Evolutionary conservation across 2,329 filamentous ascomycete genomes (phyloP).

Genomic region (Colletotrichum coccodes): DNA sequence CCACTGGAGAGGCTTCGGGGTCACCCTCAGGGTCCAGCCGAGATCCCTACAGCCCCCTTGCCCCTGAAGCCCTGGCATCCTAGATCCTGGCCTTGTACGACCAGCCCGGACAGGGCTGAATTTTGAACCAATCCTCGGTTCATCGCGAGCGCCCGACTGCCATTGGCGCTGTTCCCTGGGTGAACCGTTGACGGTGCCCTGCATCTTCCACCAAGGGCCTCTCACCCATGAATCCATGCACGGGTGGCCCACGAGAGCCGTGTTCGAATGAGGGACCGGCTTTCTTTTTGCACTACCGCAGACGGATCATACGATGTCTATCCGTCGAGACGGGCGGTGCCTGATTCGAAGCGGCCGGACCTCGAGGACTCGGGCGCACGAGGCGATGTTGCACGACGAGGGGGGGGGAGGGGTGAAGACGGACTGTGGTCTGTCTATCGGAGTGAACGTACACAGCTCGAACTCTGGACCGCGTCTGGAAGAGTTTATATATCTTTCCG

Average conservation of each 20-base stretch:
- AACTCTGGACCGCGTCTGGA: neutral
- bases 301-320: slow-evolving; percentile 30
- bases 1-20: slow-evolving; percentile 22
- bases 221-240: slow-evolving; percentile 16
- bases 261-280: slow-evolving; percentile 19
- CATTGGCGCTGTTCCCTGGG: slow-evolving; percentile 4
- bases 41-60: neutral
- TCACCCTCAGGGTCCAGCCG: slow-evolving; percentile 22
- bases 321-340: slow-evolving; percentile 21
- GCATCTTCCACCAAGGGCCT: slow-evolving; percentile 5
- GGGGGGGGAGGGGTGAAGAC: slow-evolving; percentile 9
- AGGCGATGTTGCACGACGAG: slow-evolving; percentile 2
- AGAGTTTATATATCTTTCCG: slow-evolving; percentile 21
- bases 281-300: slow-evolving; percentile 23
- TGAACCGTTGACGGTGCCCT: neutral
- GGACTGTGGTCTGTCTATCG: neutral
- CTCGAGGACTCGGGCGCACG: slow-evolving; percentile 7
- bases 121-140: slow-evolving; percentile 14
- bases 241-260: slow-evolving; percentile 9
- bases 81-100: slow-evolving; percentile 6
- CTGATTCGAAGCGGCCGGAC: slow-evolving; percentile 1
- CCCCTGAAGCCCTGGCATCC: neutral
- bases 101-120: slow-evolving; percentile 16
- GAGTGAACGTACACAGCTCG: neutral
- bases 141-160: slow-evolving; percentile 12